Conservation (phyloP, 2,329 filamentous ascomycete genomes). For the Pleomassaria siparia region DNA sequence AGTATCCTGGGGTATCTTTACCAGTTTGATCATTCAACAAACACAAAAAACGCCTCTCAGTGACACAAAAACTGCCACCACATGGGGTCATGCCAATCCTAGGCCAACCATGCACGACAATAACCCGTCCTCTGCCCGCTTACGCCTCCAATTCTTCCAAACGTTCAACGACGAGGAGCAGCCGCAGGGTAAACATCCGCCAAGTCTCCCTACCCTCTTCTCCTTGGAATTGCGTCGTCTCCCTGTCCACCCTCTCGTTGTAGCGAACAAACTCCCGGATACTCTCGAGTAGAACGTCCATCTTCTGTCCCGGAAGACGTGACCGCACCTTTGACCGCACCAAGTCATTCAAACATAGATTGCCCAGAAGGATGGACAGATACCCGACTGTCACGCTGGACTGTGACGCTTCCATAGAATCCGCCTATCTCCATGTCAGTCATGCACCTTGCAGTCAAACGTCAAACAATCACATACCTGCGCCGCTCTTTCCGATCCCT, state of each 20-base stretch:
- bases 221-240: constrained; percentile 46
- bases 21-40: background rate
- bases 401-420: constrained; percentile 67
- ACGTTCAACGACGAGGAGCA: constrained; percentile 55
- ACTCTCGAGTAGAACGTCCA: constrained; percentile 56
- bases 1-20: constrained; percentile 4
- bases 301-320: constrained; percentile 49
- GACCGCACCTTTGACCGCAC: constrained; percentile 47
- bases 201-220: constrained; percentile 50
- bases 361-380: constrained; percentile 79
- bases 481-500: constrained; percentile 64
- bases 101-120: constrained; percentile 5
- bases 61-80: constrained; percentile 1
- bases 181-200: constrained; percentile 55
- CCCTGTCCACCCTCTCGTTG: constrained; percentile 59
- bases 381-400: constrained; percentile 86
- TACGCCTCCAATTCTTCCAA: constrained; percentile 35
- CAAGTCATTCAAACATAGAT: constrained; percentile 64
- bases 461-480: constrained; percentile 58
- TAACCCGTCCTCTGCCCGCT: background rate
- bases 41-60: constrained; percentile 3
- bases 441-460: background rate
- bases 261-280: constrained; percentile 65
- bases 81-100: background rate
- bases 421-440: constrained; percentile 45